Base-by-base conservation (phyloP, 1,139 yeast genomes). In the Diutina ranongensis region DNA sequence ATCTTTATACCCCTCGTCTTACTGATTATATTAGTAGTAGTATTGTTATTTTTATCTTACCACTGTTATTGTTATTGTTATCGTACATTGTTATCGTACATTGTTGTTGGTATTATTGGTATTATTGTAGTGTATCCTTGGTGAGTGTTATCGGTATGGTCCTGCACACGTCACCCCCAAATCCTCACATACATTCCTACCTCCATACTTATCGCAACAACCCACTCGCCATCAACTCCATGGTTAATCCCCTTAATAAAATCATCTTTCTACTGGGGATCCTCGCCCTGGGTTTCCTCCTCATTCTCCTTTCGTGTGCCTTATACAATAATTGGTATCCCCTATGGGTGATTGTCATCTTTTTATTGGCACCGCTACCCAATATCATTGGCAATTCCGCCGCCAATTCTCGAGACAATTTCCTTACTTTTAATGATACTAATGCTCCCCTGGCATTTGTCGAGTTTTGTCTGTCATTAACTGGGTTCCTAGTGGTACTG, bases 221-320 rank as follows among this genome's bases (percentile, higher is more conserved):
- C 18, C 12, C 18, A 33, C 8, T n/a, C 35, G 35, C 35, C 35
- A 33, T 25, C 10, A 25, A 36, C 41, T 8, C 31, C 19, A 22
- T 38, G 41, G 53, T 46, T 53, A 71, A 76, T 49, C 86, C 92
- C 35, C 67, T 83, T 52, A 79, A 84, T 45, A 81, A 79, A 57
- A 80, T 83, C 53, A 80, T 83, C 51, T 80, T 80, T 50, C 71
- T 83, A 41, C 77, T 86, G 31, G 81, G 84, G 19, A 71, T 83
- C 40, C 66, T 83, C 42, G 89, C 94, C 1, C 65, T 82, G 8
- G 94, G 94, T 16, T 82, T 83, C 57, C 67, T 83, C n/a, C 65
- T 82, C 48, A 83, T 82, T 44, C 73, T 83, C 45, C 65, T 83
- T 47, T 76, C 85, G 52, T 82, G 92, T 61, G 89, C 92, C 9